Percentiles rank a stretch among this genome's conserved stretches.
Conservation (phyloP, 2,329 filamentous ascomycete species). For the Parastagonospora nodorum region DNA sequence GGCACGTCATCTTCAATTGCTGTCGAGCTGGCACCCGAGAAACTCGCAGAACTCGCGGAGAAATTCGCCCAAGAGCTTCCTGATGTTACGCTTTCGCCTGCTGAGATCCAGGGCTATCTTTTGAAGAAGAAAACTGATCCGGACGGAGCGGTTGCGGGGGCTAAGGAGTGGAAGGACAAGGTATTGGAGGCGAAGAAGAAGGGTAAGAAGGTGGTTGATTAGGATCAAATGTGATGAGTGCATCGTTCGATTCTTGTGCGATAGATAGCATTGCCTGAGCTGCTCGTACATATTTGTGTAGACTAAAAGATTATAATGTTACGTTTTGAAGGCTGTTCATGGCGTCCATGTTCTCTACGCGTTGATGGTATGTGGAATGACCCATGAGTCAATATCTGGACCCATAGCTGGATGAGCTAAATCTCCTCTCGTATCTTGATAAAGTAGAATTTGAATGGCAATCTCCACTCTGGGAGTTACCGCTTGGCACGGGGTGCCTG, state of each 20-base stretch:
- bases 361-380: too few relatives aligned
- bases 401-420: too few relatives aligned
- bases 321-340: too few relatives aligned
- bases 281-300: too few relatives aligned
- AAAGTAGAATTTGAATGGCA: background rate
- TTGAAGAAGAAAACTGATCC: conserved; percentile 58
- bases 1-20: conserved; percentile 9
- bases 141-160: conserved; percentile 49
- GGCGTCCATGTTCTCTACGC: too few relatives aligned
- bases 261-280: too few relatives aligned
- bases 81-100: conserved; percentile 55
- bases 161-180: conserved; percentile 50
- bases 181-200: conserved; percentile 40
- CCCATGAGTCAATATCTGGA: too few relatives aligned
- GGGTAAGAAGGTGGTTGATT: conserved; percentile 23
- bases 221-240: background rate
- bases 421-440: too few relatives aligned
- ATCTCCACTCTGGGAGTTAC: background rate
- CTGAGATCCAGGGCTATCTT: conserved; percentile 60
- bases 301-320: too few relatives aligned
- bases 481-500: background rate
- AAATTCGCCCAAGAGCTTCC: conserved; percentile 54
- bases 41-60: conserved; percentile 49
- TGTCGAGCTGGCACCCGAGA: conserved; percentile 16
- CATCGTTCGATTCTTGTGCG: background rate